Evolutionary conservation across 2,329 filamentous ascomycete genomes (phyloP), one percentile per base, ranked within the genome.

Genomic region (Cercospora zeina): DNA sequence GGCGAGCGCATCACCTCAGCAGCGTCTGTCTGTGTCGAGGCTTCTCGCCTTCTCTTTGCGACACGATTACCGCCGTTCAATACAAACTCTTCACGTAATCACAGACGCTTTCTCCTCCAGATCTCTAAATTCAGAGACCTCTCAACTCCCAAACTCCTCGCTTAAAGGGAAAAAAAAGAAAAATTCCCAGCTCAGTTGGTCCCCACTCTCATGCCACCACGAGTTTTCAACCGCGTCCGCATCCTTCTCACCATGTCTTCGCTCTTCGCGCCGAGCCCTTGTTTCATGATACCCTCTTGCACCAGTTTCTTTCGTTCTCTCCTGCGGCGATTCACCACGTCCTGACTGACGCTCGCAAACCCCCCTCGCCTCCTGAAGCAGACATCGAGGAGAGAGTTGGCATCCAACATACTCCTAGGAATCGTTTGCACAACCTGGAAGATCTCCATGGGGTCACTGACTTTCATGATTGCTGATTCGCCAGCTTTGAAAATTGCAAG

Each of bases 371-470:
- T 67, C 67, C 87, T 87, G 74, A 95, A 93, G 67, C 90, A 96
- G 8, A 90, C 84, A 67, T 96, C 91, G 79, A 96, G 85, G 13
- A 97, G 79, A 2, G 80, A 79, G 70, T 96, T 96, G 59, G 89
- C 89, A 75, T 97, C 91, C 19, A 97, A 76, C 71, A 96, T 83
- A 58, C 84, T 85, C 58, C 93, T 84, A 0, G 93, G 93, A 31
- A 96, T 86, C 1, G 87, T 87, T 78, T 97, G 93, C 30, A 97
- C 92, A 2, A 96, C 87, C 72, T 96, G 91, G 76, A 97, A 97
- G 70, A 97, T 91, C 78, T 97, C 93, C 87, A 96, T 96, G 0
- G 92, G 90, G 71, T 96, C 93, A 14, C 82, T 83, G 10, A 96
- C 88, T 8, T 85, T 85, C 69, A 88, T 86, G 71, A 97, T 95